Base-by-base conservation (phyloP, 371 early-diverging fungal species). In the Chytridium lagenaria region DNA sequence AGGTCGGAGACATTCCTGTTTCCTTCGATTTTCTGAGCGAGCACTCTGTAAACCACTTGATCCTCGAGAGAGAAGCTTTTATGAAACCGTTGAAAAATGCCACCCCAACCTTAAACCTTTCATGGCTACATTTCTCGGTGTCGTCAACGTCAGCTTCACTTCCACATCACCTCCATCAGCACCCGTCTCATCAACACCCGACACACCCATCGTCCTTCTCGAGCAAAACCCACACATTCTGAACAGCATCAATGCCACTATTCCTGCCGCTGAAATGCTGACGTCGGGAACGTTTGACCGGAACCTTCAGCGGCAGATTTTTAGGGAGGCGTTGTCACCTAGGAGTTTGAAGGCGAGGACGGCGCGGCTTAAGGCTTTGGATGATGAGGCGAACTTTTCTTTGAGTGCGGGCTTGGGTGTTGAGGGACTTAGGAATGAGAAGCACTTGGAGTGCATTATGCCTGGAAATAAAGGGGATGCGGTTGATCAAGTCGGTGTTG, bases 1-100 rank as follows among this genome's bases (percentile, higher is more conserved):
- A 73, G 85, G 83, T 33, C 95, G 95, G 3, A 95, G 95, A 0
- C 95, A 95, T 73, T 91, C 96, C 2, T 88, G 92, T 3, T 88
- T 95, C 44, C 82, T 93, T 39, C 89, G 93, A 40, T 93, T 95
- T 82, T 90, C 92, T 36, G 87, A 93, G 74, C 90, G 88, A 75
- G 95, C 95, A 2, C 86, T 95, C 38, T 95, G 93, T 81, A 95
- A 95, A 75, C 94, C 96, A 3, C 88, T 96, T 66, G 90, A 92
- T 36, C 80, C 81, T 40, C 87, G 87, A 65, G 98, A 98, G 72
- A 90, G 92, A 61, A 79, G 81, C 28, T 97, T 98, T 79, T 98
- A 98, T 81, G 97, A 97, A 71, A 85, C 87, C 59, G 80, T 97
- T 19, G 94, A 93, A 68, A 77, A 84, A 30, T 79, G 87, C 37